Base-by-base conservation (phyloP, 2,329 filamentous ascomycete genomes). In the Pseudocercospora musae region DNA sequence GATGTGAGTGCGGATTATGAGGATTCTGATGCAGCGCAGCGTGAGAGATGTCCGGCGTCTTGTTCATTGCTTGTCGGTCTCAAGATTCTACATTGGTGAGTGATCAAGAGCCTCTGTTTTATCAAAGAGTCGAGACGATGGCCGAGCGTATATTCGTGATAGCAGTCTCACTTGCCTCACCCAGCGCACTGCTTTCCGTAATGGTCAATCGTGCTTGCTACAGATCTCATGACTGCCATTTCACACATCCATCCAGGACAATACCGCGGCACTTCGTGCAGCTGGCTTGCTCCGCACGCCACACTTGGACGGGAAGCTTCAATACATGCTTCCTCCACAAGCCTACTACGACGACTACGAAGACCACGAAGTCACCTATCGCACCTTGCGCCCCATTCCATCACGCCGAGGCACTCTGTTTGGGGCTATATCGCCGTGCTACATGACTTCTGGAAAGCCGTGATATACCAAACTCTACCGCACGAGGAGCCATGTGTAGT, bases 101-200 rank as follows among this genome's bases (percentile, higher is more conserved):
- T 31, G 29, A 31, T 31, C 29, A 31, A 31, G 29, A 31, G 13
- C 29, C n/a, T n/a, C n/a, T n/a, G n/a, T 31, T 31, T 31, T 31
- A 31, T 31, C 29, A 31, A 31, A 31, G 9, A 31, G 29, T 15
- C 33, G 33, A 13, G 13, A 37, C 33, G 33, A 37, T n/a, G n/a
- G n/a, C n/a, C n/a, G n/a, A n/a, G n/a, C n/a, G n/a, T n/a, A n/a
- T n/a, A n/a, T n/a, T n/a, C n/a, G n/a, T n/a, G n/a, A n/a, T n/a
- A n/a, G n/a, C n/a, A n/a, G n/a, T n/a, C n/a, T n/a, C n/a, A n/a
- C n/a, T n/a, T n/a, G n/a, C n/a, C n/a, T n/a, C n/a, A n/a, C n/a
- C n/a, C n/a, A n/a, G 33, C 11, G 33, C 66, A 1, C 75, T 63
- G 53, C 82, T 71, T 67, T 75, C 29, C 29, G 29, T 10, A 31